Evolutionary conservation across 176 grass and related monocot genomes (phyloP), one percentile per base, ranked within the genome.

Genomic region (Carex scoparia): DNA sequence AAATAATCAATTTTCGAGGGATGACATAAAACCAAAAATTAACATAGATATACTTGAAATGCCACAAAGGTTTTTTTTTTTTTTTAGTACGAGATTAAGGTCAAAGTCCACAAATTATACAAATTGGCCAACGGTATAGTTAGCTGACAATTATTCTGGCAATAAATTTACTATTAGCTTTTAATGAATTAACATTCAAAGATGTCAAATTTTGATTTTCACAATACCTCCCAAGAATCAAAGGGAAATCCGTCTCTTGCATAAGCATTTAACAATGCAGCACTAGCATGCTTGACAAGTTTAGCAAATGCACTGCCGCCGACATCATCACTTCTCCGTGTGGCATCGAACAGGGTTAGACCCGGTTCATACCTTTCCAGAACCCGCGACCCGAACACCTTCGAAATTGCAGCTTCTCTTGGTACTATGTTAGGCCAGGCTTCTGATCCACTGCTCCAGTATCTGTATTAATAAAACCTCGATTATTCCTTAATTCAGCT

Each of bases 371-470:
- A 99, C 67, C 70, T 86, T 79, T 99, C 97, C 9, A 92, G 4
- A 14, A 88, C 85, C 90, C 93, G 91, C 7, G 97, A 99, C 18
- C 97, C 97, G 6, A 99, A 96, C 1, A 99, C 93, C 73, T 94
- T 99, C 0, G 85, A 88, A 61, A 99, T 85, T 0, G 97, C 90
- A 4, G 96, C 91, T 57, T 99, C 93, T 57, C 87, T 91, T 4
- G 91, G 91, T 16, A 87, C 86, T 10, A 94, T 94, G 86, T 94
- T 99, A 35, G 97, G 97, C 97, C 97, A 99, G 33, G 82, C 64
- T 79, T 99, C 91, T 32, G 80, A 84, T 70, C 93, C 96, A 68
- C 97, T 94, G 57, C 91, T 91, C 97, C 96, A 99, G 90, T 92
- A 99, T 53, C 96, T 99, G 77, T 51, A 83, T 5, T 54, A 51